Base-by-base conservation (phyloP, 1,284 basidiomycete species). In the Entoloma clypeatum region DNA sequence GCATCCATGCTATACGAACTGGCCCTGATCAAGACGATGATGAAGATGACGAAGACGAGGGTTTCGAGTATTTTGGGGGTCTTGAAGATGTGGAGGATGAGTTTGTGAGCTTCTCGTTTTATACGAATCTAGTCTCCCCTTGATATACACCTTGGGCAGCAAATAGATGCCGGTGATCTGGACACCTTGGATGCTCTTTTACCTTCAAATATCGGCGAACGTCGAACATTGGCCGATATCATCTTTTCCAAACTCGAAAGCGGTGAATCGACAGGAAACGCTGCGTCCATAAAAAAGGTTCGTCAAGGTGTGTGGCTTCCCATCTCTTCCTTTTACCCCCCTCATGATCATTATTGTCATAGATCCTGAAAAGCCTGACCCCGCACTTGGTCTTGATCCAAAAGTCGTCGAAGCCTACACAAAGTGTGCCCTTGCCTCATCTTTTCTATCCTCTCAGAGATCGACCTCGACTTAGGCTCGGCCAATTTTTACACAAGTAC, bases 361-460 rank as follows among this genome's bases (percentile, higher is more conserved):
- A 83, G 84, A 81, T 55, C 63, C 65, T 52, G 77, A 80, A 52
- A 77, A 75, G 30, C 88, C 84, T 7, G 86, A 95, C 65, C 90
- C 92, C 13, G 83, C 88, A n/a, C 78, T 87, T 25, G 95, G 95
- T 2, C 77, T 99, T 33, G 92, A 97, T 59, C 93, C 93, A n/a
- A 92, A 92, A 63, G 86, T 99, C 19, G 86, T 97, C 14, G 92
- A 96, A 57, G 85, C 94, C 7, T 99, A 98, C 63, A 82, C 83
- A 56, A 97, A 95, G 92, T 94, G 80, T 63, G 5, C 31, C 25
- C 7, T 11, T 39, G 26, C 14, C 22, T 37, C 16, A 18, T 11
- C 21, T 13, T 39, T 31, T 38, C 14, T 43, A 29, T 17, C 23
- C 23, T 6, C 16, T 36, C 31, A 25, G 18, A 44, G 7, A 11